Conservation (phyloP, 306 rosid species). For the Begonia loranthoides region DNA sequence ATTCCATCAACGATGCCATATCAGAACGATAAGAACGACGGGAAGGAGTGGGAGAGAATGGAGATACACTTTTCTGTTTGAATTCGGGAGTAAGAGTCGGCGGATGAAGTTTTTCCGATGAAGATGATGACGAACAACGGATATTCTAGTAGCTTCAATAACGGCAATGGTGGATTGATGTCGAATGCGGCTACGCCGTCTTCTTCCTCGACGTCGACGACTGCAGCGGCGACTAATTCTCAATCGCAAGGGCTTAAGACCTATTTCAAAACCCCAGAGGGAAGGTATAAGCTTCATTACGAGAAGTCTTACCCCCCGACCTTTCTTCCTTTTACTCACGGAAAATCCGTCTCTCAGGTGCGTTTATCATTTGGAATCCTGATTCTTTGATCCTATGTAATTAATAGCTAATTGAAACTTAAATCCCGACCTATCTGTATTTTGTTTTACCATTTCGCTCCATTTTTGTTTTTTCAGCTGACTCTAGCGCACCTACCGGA, state of each 20-base stretch:
- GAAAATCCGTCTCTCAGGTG: slow-evolving; percentile 91
- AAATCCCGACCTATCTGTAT: not conserved
- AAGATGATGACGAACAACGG: slow-evolving; percentile 19
- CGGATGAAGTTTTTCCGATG: not conserved
- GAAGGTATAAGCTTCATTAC: slow-evolving; percentile 85
- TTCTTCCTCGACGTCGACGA: slow-evolving; percentile 11
- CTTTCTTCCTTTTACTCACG: slow-evolving; percentile 81
- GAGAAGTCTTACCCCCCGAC: slow-evolving; percentile 90
- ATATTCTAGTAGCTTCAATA: slow-evolving; percentile 45
- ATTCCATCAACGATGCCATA: no score
- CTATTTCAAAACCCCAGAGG: slow-evolving; percentile 95
- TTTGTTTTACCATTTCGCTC: slow-evolving; percentile 6
- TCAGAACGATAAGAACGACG: no score
- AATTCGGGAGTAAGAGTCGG: no score
- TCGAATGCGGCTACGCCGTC: slow-evolving; percentile 11
- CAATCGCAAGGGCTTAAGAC: slow-evolving; percentile 77
- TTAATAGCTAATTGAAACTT: not conserved
- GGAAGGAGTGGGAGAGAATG: no score
- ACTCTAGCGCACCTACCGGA: slow-evolving; percentile 83
- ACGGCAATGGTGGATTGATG: slow-evolving; percentile 15
- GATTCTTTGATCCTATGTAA: not conserved
- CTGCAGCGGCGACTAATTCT: slow-evolving; percentile 15
- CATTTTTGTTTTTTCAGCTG: slow-evolving; percentile 22
- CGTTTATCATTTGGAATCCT: not conserved
- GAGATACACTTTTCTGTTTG: no score